These are phyloP conservation scores for Tetramitus jugosus DNA, from an alignment of 208 protist genomes.

Conservation along the genomic window DNA sequence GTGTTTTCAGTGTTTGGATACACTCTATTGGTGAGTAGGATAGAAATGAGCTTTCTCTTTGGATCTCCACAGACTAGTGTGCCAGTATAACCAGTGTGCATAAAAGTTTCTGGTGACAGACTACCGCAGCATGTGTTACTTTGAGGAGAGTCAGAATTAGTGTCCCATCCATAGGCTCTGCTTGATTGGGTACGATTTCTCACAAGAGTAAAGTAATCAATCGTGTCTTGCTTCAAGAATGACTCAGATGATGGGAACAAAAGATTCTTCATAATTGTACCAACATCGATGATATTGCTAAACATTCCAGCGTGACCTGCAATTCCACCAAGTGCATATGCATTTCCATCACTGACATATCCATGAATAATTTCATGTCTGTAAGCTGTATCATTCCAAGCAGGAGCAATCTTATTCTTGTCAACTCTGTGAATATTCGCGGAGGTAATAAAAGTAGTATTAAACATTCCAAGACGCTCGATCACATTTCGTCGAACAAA, in stretches of 20 bases:
- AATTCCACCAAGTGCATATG: slow-evolving; percentile 51
- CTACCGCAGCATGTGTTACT: no score
- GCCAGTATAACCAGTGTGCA: no score
- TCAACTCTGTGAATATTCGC: no score
- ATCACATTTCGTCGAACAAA: slow-evolving; percentile 49
- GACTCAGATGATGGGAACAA: slow-evolving; percentile 33
- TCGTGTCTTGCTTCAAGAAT: slow-evolving; percentile 42
- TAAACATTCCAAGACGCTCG: background rate
- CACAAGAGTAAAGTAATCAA: slow-evolving; percentile 33
- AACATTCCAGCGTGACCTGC: slow-evolving; percentile 53
- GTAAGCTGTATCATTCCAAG: slow-evolving; percentile 41
- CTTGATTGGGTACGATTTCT: slow-evolving; percentile 42
- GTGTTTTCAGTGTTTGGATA: no score
- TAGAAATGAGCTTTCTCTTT: no score
- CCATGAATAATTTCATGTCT: slow-evolving; percentile 43
- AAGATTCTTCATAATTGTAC: slow-evolving; percentile 29
- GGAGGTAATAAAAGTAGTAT: slow-evolving; percentile 38
- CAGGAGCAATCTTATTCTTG: slow-evolving; percentile 29
- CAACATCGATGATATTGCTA: slow-evolving; percentile 34
- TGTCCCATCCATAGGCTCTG: slow-evolving; percentile 53
- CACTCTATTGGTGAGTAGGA: no score
- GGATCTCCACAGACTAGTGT: no score
- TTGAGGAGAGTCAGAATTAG: no score
- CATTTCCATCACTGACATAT: slow-evolving; percentile 46
- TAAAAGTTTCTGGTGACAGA: no score